Evolutionary conservation across 108 stramenopile species (phyloP).

Genomic region (Cyclotella atomus): DNA sequence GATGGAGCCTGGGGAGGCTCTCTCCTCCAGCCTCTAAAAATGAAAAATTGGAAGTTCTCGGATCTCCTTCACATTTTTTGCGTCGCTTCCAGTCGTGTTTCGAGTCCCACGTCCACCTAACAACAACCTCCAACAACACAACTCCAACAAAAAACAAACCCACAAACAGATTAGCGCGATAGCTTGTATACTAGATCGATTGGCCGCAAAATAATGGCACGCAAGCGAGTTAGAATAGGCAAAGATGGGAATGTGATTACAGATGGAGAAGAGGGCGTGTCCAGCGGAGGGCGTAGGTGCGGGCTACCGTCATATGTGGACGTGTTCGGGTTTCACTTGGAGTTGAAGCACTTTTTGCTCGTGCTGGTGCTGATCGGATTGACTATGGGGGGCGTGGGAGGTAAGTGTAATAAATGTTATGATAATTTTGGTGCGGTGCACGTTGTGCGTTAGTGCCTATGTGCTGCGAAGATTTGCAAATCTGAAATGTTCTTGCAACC

Average conservation of each 20-base stretch:
- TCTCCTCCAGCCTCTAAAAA: not conserved
- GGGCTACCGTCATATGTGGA: constrained; percentile 35
- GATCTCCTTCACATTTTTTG: not conserved
- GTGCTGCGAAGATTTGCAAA: no score
- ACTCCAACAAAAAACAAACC: no score
- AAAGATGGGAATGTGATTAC: constrained; percentile 46
- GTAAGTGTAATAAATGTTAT: not conserved
- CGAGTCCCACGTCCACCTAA: no score
- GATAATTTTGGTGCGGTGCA: no score
- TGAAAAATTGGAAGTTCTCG: not conserved
- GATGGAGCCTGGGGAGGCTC: no score
- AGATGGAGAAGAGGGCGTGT: constrained; percentile 30
- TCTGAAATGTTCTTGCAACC: no score
- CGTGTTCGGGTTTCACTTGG: constrained; percentile 50
- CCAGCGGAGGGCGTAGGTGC: constrained; percentile 5
- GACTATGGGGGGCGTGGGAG: constrained; percentile 46
- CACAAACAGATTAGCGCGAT: no score
- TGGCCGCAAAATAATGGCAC: constrained; percentile 25
- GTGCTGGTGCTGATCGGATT: constrained; percentile 36
- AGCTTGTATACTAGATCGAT: no score
- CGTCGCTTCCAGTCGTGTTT: not conserved
- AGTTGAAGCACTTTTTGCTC: constrained; percentile 45
- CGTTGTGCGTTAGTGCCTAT: no score
- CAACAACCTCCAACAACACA: no score
- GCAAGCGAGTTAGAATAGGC: constrained; percentile 36